Base-by-base conservation (phyloP, 1,284 basidiomycete species). In the Ceratobasidium sp. region DNA sequence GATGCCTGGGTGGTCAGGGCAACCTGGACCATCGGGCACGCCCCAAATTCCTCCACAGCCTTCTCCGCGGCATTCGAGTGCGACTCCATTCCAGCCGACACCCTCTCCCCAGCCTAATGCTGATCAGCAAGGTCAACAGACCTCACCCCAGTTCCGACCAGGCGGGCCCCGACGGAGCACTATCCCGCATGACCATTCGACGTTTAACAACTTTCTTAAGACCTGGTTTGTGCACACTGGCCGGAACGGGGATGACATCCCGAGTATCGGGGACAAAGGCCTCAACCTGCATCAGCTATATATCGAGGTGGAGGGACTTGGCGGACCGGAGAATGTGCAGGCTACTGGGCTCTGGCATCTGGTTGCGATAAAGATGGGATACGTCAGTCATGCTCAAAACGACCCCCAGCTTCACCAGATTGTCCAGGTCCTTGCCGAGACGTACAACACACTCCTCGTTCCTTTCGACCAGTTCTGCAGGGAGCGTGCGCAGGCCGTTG, bases 341-440 rank as follows among this genome's bases (percentile, higher is more conserved):
- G 66, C 52, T 5, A 49, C 66, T n/a, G 66, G 54, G 13, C 54
- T 69, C 1, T 69, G 66, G 66, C 66, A 54, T 52, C 43, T 69
- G 1, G 66, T 69, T 47, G 66, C 66, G 38, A 54, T 69, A 23
- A 69, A 69, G 66, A 69, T 69, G 66, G 66, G 66, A 44, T 69
- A 69, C 43, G 66, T 69, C 16, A 58, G 52, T 11, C 49, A 55
- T 32, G 63, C 52, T n/a, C 66, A 69, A 47, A 58, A 69, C 54
- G 66, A 69, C 30, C 66, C 52, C 4, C 66, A 69, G 30, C 32
- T 69, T 8, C 52, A 13, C 14, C 66, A 69, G 3, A 69, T 69
- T 43, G 66, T 52, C 52, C 55, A 58, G 66, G 41, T 69, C 26
- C 66, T 69, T 26, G 66, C 66, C 26, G 66, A 69, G 14, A 43